These are phyloP conservation scores for Trametopsis cervina DNA, from an alignment of 768 basidiomycete genomes.

Conservation along the genomic window DNA sequence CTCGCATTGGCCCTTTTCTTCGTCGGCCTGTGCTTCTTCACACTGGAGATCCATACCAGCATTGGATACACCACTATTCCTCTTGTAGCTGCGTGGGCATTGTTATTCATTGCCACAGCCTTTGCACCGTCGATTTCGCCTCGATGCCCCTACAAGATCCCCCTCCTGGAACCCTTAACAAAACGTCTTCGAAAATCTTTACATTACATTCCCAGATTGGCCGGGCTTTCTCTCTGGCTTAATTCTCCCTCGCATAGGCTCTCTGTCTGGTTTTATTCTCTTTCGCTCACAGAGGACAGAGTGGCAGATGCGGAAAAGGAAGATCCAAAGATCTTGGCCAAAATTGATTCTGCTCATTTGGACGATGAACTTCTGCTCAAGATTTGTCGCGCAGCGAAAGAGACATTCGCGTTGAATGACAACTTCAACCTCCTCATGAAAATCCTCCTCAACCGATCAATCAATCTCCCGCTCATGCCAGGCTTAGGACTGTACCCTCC, in stretches of 20 bases:
- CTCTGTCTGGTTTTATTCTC: background rate
- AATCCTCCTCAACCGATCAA: no score
- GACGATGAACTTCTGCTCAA: background rate
- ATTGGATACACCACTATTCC: background rate
- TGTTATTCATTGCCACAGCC: background rate
- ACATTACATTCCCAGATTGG: no score
- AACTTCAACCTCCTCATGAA: no score
- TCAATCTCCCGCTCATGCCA: no score
- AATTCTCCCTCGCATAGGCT: background rate
- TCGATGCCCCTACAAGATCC: slow-evolving; percentile 3
- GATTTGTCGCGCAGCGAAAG: background rate
- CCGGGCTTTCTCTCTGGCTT: background rate
- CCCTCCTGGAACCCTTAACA: background rate
- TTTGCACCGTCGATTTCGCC: background rate
- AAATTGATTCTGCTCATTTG: background rate
- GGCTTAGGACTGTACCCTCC: no score
- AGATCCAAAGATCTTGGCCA: background rate
- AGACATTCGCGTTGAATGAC: no score
- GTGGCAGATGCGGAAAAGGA: background rate
- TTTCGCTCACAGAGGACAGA: background rate
- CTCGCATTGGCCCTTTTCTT: slow-evolving; percentile 4
- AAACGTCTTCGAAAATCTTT: background rate
- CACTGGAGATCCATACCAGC: background rate
- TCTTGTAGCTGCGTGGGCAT: slow-evolving; percentile 1
- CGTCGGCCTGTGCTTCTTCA: slow-evolving; percentile 3